These are phyloP conservation scores for Ajuga chamaepitys DNA, from an alignment of 257 asterid genomes.

Conservation along the genomic window DNA sequence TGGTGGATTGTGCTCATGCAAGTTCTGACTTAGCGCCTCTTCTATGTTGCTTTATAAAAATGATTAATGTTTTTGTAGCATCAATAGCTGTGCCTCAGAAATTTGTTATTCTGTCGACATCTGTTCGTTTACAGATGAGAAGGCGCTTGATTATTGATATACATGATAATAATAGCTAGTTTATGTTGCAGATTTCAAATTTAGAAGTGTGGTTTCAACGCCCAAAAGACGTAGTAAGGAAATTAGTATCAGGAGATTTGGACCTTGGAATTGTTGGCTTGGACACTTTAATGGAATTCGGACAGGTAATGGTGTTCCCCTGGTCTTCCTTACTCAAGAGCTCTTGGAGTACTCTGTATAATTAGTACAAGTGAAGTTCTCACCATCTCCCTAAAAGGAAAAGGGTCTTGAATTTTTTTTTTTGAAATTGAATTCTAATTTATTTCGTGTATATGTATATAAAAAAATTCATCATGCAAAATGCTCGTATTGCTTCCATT, in stretches of 20 bases:
- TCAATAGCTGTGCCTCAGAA: background rate
- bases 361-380: too few relatives aligned
- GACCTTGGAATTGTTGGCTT: slow-evolving; percentile 98
- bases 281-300: slow-evolving; percentile 72
- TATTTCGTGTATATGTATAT: too few relatives aligned
- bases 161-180: slow-evolving; percentile 1
- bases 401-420: background rate
- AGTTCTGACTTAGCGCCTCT: too few relatives aligned
- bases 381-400: too few relatives aligned
- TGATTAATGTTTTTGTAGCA: background rate
- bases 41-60: background rate
- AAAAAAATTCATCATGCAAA: too few relatives aligned
- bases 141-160: background rate
- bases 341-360: too few relatives aligned
- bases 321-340: too few relatives aligned
- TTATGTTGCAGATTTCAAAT: slow-evolving; percentile 57
- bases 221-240: slow-evolving; percentile 93
- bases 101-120: background rate
- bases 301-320: slow-evolving; percentile 50
- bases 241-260: slow-evolving; percentile 85
- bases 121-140: background rate
- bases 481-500: too few relatives aligned
- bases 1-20: too few relatives aligned
- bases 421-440: slow-evolving; percentile 2
- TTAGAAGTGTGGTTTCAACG: slow-evolving; percentile 98